Evolutionary conservation across 2,329 filamentous ascomycete genomes (phyloP), one percentile per base, ranked within the genome.

Genomic region (Aspergillus piperis): DNA sequence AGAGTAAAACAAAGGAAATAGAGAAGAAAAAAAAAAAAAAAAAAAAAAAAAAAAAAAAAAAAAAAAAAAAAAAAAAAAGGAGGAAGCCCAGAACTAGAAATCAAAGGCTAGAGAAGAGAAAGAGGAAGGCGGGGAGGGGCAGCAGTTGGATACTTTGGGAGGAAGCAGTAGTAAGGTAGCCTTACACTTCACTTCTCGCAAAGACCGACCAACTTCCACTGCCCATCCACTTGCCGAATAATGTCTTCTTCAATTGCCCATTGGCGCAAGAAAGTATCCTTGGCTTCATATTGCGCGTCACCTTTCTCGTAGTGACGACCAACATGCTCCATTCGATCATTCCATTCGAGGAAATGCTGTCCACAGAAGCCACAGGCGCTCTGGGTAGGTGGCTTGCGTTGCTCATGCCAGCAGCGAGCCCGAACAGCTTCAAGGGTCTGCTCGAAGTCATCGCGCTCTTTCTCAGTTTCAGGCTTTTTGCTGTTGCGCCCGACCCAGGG

Each of bases 241-340:
- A 77, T 66, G 5, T 75, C 74, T 53, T 78, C 71, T 1, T 63
- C 50, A 30, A 76, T 57, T 19, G 77, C 77, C 79, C 79, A 81
- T 3, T 74, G 66, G 38, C 70, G 67, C 41, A 80, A 64, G 3
- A 67, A 75, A 69, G 78, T 48, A 75, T 80, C 74, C 74, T 83
- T 67, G 6, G 65, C 52, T 66, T 78, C 66, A 39, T 52, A 44
- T n/a, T 70, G 57, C 27, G 65, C 41, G 55, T 76, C 65, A 7
- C 73, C 72, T 65, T 88, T 88, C 75, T 95, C 91, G 49, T 94
- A 82, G 73, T 97, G 93, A 60, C 86, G 83, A 0, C 90, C 91
- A 2, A 96, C 86, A 76, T 97, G 93, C 74, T 97, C 93, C 87
- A 96, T 91, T 23, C 90, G 83, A 59, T 88, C 83, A 60, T 95